These are phyloP conservation scores for Penicillium sp. DNA, from an alignment of 2,329 filamentous ascomycete species.

Conservation along the genomic window DNA sequence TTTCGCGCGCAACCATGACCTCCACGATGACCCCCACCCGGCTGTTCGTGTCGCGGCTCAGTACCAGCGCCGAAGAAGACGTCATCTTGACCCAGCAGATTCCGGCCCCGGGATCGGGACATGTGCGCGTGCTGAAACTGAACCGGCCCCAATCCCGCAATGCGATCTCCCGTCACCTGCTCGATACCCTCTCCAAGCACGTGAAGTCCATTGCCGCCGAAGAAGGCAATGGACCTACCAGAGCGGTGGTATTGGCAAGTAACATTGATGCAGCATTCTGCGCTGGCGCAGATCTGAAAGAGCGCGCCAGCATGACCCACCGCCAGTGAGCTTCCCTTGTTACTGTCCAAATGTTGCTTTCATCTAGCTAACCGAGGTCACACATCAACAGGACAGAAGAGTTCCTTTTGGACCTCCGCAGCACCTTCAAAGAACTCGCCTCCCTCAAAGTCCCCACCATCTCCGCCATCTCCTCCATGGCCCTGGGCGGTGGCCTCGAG, in stretches of 20 bases:
- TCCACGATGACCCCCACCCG: conserved; percentile 20
- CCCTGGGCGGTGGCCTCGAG: conserved; percentile 89
- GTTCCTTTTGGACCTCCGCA: conserved; percentile 72
- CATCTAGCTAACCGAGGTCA: background rate
- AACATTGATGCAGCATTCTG: conserved; percentile 86
- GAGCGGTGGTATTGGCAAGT: conserved; percentile 77
- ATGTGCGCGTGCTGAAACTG: conserved; percentile 81
- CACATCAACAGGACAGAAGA: conserved; percentile 58
- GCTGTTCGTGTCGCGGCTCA: conserved; percentile 32
- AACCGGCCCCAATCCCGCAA: conserved; percentile 83
- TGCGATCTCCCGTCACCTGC: conserved; percentile 75
- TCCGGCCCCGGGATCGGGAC: conserved; percentile 71
- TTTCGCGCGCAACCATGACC: conserved; percentile 14
- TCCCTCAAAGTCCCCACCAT: conserved; percentile 83
- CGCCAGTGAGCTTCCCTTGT: conserved; percentile 59
- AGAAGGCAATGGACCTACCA: conserved; percentile 55
- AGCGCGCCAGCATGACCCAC: conserved; percentile 67
- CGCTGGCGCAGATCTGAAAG: conserved; percentile 90
- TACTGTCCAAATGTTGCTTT: background rate
- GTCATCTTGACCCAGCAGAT: conserved; percentile 66
- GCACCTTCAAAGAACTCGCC: conserved; percentile 68
- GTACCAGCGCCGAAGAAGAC: conserved; percentile 30
- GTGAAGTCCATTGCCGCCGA: conserved; percentile 65
- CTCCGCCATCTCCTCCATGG: conserved; percentile 75
- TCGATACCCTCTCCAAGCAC: conserved; percentile 65